Base-by-base conservation (phyloP, 1,284 basidiomycete genomes). In the Leccinum solheimii region DNA sequence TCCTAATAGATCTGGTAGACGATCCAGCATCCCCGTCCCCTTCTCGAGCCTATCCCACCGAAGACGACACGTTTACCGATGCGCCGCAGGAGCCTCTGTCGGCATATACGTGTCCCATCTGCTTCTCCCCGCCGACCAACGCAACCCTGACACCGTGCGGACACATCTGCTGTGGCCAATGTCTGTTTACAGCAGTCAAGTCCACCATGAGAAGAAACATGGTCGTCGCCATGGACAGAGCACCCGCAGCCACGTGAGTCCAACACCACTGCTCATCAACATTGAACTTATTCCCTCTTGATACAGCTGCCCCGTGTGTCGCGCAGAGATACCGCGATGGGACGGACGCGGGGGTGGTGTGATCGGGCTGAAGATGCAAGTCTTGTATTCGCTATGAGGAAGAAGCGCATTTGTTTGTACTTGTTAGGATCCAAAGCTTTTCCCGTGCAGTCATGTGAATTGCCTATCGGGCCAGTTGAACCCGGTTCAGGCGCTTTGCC, bases 61-160 rank as follows among this genome's bases (percentile, higher is more conserved):
- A 19, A n/a, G 30, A 38, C 1, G 7, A 43, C 19, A 19, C 57
- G 0, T 32, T 60, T 11, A 50, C 54, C 26, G 14, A 21, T 1
- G 27, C 59, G 11, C 8, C 30, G 21, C 68, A 72, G 3, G 84
- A 89, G 56, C 83, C 81, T 0, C 80, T 92, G 16, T 80, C 86
- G 1, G 75, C 81, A 3, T 91, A 90, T 68, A 81, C 81, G 0
- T 92, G 91, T 68, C 90, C 90, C 5, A 88, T 92, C 62, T 92
- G 91, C 70, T 90, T 91, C 78, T 85, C 80, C 40, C 81, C 88
- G 1, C 90, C 90, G 1, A 84, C 83, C 0, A 86, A 89, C 63
- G 88, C 91, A 21, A 90, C 88, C 0, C 73, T 92, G 58, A 91
- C 89, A 0, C 89, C 88, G 0, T 92, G 90, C 66, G 90, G 90